phyloP scores from a whole-genome alignment of 768 basidiomycete species.

The Holtermannia corniformis region DNA sequence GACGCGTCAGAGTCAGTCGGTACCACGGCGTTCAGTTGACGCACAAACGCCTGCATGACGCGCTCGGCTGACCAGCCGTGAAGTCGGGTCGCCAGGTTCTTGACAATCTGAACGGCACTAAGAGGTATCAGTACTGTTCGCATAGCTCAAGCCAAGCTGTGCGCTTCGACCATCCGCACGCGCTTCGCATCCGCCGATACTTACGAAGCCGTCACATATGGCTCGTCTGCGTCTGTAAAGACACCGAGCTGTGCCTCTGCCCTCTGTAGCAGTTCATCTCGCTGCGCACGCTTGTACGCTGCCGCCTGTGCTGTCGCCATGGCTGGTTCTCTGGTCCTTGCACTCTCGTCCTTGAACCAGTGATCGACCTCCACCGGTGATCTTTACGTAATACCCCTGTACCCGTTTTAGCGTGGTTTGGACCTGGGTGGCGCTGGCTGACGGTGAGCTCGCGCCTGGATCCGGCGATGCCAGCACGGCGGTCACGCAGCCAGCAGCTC shows the following conservation, averaged over 20 bases:
- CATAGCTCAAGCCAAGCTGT: no score
- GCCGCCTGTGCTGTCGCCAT: neutral
- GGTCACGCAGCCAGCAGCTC: no score
- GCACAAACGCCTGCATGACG: constrained; percentile 45
- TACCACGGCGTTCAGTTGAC: constrained; percentile 2
- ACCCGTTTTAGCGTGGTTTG: no score
- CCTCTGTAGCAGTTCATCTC: neutral
- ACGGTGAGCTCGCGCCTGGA: no score
- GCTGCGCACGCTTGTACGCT: neutral
- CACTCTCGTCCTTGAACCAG: no score
- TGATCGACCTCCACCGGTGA: no score
- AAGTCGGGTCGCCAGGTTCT: constrained; percentile 16
- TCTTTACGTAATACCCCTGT: no score
- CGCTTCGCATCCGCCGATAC: no score
- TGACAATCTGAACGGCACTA: constrained; percentile 25
- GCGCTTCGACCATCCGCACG: no score
- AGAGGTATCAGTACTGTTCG: neutral
- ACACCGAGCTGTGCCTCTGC: neutral
- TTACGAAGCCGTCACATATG: neutral
- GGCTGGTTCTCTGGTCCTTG: no score
- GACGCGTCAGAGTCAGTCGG: neutral
- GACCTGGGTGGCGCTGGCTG: no score
- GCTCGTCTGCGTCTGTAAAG: neutral
- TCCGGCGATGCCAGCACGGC: no score
- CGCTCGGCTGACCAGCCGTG: constrained; percentile 38